phyloP scores from a whole-genome alignment of 331 rosid genomes.

The Malus hybrid region DNA sequence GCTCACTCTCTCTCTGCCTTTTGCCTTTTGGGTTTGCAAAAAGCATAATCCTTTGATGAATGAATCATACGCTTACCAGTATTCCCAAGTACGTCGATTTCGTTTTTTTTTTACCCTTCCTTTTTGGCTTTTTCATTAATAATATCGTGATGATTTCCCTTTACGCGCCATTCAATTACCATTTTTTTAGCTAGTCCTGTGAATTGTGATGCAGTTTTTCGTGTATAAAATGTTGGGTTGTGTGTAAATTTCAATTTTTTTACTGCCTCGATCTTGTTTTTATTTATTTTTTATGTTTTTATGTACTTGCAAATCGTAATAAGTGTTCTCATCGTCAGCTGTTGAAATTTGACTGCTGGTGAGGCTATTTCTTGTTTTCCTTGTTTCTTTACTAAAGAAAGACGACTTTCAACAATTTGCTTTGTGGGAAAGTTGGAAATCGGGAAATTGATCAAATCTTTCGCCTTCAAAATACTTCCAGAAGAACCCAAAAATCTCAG shows the following conservation, averaged over 20 bases:
- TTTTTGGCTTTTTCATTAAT: neutral
- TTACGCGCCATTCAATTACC: neutral
- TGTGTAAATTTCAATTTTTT: neutral
- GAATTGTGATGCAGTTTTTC: neutral
- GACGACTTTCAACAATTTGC: neutral
- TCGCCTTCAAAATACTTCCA: too few species aligned
- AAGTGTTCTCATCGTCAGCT: neutral
- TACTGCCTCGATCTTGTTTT: neutral
- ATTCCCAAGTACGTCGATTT: neutral
- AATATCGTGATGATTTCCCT: neutral
- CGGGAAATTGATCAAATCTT: neutral
- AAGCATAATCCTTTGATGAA: neutral
- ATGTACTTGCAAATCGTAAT: neutral
- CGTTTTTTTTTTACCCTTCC: too few species aligned
- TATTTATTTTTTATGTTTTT: neutral
- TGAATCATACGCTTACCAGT: constrained; percentile 4
- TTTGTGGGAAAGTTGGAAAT: neutral
- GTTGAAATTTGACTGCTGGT: neutral
- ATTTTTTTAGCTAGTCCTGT: neutral
- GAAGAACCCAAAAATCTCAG: too few species aligned
- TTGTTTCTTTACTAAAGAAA: neutral
- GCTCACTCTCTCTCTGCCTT: too few species aligned
- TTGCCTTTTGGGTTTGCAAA: constrained; percentile 2
- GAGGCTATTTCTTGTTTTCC: too few species aligned
- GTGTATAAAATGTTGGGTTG: neutral